Conservation (phyloP, 139 green algal species). For the Dunaliella sp. region DNA sequence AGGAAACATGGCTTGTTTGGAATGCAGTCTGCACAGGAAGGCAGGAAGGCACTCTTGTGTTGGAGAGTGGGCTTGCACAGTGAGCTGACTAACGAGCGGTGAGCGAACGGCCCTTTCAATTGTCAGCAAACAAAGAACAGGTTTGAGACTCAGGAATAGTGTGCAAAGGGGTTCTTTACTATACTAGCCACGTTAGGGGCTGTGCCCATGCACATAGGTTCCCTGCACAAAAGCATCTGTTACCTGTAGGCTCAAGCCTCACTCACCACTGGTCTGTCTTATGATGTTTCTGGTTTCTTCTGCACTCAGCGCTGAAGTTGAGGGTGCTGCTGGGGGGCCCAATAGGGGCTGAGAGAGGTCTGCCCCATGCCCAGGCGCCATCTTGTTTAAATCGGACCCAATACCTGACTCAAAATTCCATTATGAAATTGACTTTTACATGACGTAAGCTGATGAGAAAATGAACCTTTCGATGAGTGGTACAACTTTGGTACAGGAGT, state of each 20-base stretch:
- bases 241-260: too few species aligned
- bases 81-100: too few species aligned
- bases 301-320: neutral
- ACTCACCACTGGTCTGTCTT: too few species aligned
- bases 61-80: neutral
- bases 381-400: neutral
- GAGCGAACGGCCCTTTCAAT: too few species aligned
- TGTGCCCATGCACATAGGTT: neutral
- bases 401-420: neutral
- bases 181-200: neutral
- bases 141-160: neutral
- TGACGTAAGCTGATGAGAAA: neutral
- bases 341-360: neutral
- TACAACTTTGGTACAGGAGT: too few species aligned
- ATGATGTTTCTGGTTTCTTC: too few species aligned
- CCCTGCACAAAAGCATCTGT: neutral
- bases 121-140: neutral
- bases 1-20: slow-evolving; percentile 5
- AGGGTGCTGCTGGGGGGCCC: neutral
- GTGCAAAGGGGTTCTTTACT: neutral
- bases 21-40: slow-evolving; percentile 1
- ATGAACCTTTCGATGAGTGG: neutral
- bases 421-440: neutral
- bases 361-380: neutral
- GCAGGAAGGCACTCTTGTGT: neutral